These are phyloP conservation scores for Syzygium malaccense DNA, from an alignment of 441 rosid species.

Conservation along the genomic window DNA sequence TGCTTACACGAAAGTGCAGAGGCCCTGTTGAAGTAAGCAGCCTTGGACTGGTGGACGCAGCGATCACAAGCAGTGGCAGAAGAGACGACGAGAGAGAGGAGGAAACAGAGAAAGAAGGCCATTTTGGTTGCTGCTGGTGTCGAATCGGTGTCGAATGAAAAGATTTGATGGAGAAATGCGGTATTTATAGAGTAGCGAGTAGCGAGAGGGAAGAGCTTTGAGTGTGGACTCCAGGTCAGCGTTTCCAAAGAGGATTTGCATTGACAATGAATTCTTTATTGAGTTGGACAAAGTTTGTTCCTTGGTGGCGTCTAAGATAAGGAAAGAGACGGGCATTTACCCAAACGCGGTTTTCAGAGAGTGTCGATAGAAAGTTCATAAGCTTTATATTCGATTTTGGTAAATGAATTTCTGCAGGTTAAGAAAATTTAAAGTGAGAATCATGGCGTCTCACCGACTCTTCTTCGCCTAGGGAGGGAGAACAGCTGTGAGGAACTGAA, in stretches of 20 bases:
- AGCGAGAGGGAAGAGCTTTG: background rate
- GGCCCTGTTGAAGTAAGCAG: slow-evolving; percentile 54
- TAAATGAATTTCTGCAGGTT: background rate
- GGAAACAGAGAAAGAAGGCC: slow-evolving; percentile 24
- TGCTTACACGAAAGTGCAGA: slow-evolving; percentile 61
- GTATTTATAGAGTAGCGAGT: background rate
- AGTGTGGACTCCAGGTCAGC: slow-evolving; percentile 56
- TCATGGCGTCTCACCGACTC: background rate
- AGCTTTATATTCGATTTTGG: background rate
- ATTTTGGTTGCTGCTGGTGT: slow-evolving; percentile 3
- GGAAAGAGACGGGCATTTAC: slow-evolving; percentile 14
- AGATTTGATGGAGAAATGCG: background rate
- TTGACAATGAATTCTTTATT: background rate
- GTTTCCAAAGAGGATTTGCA: background rate
- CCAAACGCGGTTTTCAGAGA: slow-evolving; percentile 19
- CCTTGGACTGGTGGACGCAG: slow-evolving; percentile 65
- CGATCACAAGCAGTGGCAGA: slow-evolving; percentile 68
- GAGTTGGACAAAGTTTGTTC: background rate
- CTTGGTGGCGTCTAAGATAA: background rate
- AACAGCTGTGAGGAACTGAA: background rate
- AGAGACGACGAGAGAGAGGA: slow-evolving; percentile 29
- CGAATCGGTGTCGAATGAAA: background rate
- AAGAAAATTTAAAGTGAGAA: background rate
- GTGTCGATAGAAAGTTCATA: background rate
- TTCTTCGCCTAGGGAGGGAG: background rate